Evolutionary conservation across 805 yeast genomes (phyloP), one percentile per base, ranked within the genome.

Genomic region (Saccharomyces kudriavzevii): DNA sequence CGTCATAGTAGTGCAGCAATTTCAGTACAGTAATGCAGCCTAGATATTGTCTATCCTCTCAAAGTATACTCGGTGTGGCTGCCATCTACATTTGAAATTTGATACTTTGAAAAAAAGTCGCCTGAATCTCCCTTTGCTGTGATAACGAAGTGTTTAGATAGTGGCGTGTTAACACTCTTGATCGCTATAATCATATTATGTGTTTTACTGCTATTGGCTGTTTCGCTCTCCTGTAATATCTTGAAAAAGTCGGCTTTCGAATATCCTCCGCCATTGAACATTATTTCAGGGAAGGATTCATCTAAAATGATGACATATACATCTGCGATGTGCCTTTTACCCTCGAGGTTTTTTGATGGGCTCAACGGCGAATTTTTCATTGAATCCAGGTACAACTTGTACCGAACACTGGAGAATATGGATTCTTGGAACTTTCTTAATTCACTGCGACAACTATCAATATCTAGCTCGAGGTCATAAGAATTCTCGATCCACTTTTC

Each of bases 41-140:
- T 35, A 3, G 17, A 8, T 17, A 8, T 17, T 35, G 13, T 20
- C 11, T 40, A 25, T 24, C 45, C 43, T 20, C 46, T 52, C 25
- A 60, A 49, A 2, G 62, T 61, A 46, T 56, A 67, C 49, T 66
- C 70, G n/a, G 60, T 56, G 48, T 60, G 61, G 1, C 64, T 64
- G 50, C 58, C 63, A 11, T 47, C 24, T 2, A 53, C 56, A 17
- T 50, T 54, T 3, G 49, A 40, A 26, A 60, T 53, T n/a, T 57
- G 55, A 40, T 55, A 63, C 10, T 56, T 54, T 3, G 57, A 47
- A 29, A 52, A 52, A 26, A 52, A 54, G 3, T 56, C 54, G 1
- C 63, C 65, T 2, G 61, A 52, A 11, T 56, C 58, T 26, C 65
- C 69, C 3, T 35, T 45, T 11, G 59, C 56, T 8, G 61, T 52